phyloP scores from a whole-genome alignment of 2,329 filamentous ascomycete genomes.

The Paecilomyces formosus region DNA sequence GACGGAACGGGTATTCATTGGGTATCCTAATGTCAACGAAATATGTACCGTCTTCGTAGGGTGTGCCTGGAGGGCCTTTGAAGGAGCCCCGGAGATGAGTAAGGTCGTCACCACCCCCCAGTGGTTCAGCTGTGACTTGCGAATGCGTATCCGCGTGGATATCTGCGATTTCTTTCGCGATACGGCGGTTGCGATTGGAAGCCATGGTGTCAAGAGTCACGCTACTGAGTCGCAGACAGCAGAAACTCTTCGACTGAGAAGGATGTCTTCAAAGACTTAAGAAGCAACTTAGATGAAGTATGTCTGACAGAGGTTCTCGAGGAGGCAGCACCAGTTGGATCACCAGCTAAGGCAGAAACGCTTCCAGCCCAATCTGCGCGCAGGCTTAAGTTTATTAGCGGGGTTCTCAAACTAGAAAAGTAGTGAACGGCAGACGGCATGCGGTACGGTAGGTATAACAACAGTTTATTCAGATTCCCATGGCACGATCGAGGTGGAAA shows the following conservation, averaged over 20 bases:
- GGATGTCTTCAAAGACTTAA: neutral
- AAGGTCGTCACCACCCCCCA: slow-evolving; percentile 59
- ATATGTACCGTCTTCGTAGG: slow-evolving; percentile 82
- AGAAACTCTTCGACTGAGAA: neutral
- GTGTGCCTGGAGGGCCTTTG: slow-evolving; percentile 80
- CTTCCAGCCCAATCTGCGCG: neutral
- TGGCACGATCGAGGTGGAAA: neutral
- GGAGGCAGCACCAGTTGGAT: neutral
- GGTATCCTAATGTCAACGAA: slow-evolving; percentile 81
- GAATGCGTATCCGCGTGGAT: slow-evolving; percentile 60
- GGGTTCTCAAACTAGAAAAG: neutral
- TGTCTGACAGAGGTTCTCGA: neutral
- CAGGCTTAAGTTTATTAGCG: neutral
- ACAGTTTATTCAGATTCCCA: neutral
- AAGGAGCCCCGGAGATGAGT: slow-evolving; percentile 79
- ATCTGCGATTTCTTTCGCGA: slow-evolving; percentile 43
- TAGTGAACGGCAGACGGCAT: neutral
- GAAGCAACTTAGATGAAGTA: neutral
- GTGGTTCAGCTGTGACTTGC: slow-evolving; percentile 62
- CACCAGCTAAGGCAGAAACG: neutral
- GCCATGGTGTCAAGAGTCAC: slow-evolving; percentile 35
- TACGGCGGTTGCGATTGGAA: slow-evolving; percentile 50
- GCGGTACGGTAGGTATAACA: neutral
- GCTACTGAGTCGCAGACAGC: slow-evolving; percentile 4
- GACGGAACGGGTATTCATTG: slow-evolving; percentile 84